Percentiles rank a stretch among this genome's conserved stretches.
Conservation (phyloP, 768 basidiomycete species). For the Lentinula raphanica region DNA sequence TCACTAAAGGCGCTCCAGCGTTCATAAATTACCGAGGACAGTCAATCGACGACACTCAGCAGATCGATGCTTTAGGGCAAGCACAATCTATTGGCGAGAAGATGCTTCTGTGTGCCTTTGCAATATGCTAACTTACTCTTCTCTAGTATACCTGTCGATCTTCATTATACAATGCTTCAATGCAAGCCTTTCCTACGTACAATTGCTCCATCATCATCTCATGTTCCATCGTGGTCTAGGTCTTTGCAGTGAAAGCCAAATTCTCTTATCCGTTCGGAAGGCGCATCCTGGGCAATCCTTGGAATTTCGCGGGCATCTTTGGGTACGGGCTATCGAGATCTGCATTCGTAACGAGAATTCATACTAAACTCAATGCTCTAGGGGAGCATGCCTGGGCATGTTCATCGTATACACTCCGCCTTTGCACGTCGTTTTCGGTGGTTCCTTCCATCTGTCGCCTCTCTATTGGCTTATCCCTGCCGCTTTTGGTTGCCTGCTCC, state of each 20-base stretch:
- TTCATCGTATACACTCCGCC: constrained; percentile 69
- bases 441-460: constrained; percentile 50
- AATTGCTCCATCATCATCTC: not conserved
- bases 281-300: constrained; percentile 50
- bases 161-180: constrained; percentile 71
- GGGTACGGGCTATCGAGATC: constrained; percentile 10
- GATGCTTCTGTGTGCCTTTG: too few species aligned
- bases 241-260: constrained; percentile 63
- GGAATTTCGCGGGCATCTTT: constrained; percentile 60
- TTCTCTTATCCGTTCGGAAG: constrained; percentile 62
- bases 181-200: constrained; percentile 26
- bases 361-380: not conserved
- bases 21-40: constrained; percentile 53
- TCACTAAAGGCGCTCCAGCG: constrained; percentile 41
- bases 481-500: constrained; percentile 51
- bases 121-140: not conserved
- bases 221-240: constrained; percentile 23
- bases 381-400: constrained; percentile 58
- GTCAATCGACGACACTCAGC: constrained; percentile 36
- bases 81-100: constrained; percentile 58
- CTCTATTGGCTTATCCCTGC: constrained; percentile 66
- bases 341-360: not conserved
- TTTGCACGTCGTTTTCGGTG: constrained; percentile 64
- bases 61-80: constrained; percentile 54
- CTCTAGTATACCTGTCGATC: constrained; percentile 52